Conservation (phyloP, 164 flowering plant species). For the Vitis rupestris region DNA sequence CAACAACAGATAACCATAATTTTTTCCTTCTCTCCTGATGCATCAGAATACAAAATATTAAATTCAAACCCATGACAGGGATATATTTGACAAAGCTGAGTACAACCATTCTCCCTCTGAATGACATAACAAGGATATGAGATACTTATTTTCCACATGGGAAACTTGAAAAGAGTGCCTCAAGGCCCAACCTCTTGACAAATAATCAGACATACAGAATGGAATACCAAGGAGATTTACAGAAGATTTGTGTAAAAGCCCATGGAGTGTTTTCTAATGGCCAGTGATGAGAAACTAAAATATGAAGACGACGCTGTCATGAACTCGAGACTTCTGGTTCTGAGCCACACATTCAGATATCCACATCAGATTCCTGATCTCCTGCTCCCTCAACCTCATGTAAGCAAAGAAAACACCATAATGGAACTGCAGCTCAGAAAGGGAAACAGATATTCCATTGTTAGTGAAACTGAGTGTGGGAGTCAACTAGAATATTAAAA, state of each 20-base stretch:
- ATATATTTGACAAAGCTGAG: no score
- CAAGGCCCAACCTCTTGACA: no score
- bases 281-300: slow-evolving; percentile 41
- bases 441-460: not conserved
- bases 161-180: no score
- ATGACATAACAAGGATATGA: no score
- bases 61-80: no score
- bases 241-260: slow-evolving; percentile 8
- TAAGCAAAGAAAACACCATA: slow-evolving; percentile 95
- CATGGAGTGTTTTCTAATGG: not conserved
- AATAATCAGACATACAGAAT: no score
- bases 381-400: slow-evolving; percentile 98
- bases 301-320: slow-evolving; percentile 96
- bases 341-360: slow-evolving; percentile 99
- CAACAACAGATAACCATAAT: no score
- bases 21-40: no score
- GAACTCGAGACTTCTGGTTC: slow-evolving; percentile 97
- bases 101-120: no score
- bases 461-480: not conserved
- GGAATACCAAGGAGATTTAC: slow-evolving; percentile 8
- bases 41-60: no score
- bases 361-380: slow-evolving; percentile 99
- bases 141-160: no score
- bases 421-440: slow-evolving; percentile 69
- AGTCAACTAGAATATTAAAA: no score